phyloP scores from a whole-genome alignment of 139 green algal species.

The Tetradesmus obliquus region DNA sequence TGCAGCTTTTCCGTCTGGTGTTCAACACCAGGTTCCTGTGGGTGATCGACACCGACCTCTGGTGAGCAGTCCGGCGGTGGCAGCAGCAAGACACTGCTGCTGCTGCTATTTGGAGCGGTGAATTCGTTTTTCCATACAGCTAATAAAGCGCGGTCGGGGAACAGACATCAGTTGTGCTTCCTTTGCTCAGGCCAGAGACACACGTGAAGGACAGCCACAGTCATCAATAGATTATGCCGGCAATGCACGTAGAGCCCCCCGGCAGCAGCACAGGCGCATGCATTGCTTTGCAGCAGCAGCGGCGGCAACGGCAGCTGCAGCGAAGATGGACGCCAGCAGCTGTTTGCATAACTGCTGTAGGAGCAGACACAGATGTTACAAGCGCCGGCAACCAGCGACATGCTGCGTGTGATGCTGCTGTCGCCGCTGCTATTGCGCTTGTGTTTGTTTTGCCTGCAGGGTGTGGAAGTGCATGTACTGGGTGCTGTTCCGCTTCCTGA shows the following conservation, averaged over 20 bases:
- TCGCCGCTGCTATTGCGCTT: not conserved
- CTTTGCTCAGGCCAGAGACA: no score
- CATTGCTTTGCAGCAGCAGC: not conserved
- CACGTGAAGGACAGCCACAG: no score
- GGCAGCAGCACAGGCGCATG: not conserved
- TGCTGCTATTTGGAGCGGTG: not conserved
- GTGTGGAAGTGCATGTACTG: conserved; percentile 38
- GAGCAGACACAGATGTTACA: not conserved
- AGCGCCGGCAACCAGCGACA: not conserved
- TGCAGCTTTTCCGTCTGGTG: conserved; percentile 26
- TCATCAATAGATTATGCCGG: no score
- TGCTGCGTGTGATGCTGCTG: not conserved
- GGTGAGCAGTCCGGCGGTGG: not conserved
- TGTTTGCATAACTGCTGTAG: not conserved
- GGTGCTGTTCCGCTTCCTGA: conserved; percentile 33
- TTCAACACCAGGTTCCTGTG: conserved; percentile 36
- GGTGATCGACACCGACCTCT: conserved; percentile 9
- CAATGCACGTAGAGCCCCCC: no score
- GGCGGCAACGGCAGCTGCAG: not conserved
- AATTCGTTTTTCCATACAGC: not conserved
- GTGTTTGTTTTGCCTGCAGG: not conserved
- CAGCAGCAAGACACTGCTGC: not conserved
- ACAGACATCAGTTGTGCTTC: no score
- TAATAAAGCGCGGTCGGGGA: no score
- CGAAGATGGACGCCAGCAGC: not conserved